Base-by-base conservation (phyloP, 768 basidiomycete genomes). In the Lepiota brunneoincarnata region DNA sequence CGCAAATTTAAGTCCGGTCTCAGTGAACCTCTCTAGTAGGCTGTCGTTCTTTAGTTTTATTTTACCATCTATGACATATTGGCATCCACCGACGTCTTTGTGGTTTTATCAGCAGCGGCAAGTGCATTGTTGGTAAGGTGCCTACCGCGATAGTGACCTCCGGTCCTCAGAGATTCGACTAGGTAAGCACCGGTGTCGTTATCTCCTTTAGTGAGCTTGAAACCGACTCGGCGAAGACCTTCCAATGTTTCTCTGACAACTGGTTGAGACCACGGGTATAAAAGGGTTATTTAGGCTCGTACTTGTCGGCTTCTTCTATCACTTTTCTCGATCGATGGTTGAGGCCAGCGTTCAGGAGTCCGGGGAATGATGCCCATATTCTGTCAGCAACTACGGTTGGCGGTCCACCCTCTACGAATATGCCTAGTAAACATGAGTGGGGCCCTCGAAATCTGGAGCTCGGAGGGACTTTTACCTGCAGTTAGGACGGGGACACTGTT, bases 31-130 rank as follows among this genome's bases (percentile, higher is more conserved):
- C 49, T 71, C 65, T 54, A 86, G 73, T 24, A 64, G 63, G 36
- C 69, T 66, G 37, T 81, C 81, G 63, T 75, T 81, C 69, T 86
- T 86, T 52, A 87, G 65, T 65, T 84, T 84, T 71, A 87, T 85
- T 63, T 84, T 81, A 15, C 84, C 83, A 52, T 84, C 81, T 24
- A 75, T 73, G 56, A 87, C 79, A 51, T 80, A 67, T 63, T 81
- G 73, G 54, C 77, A 77, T 2, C 77, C 78, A 17, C 83, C 83
- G 35, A 77, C 75, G 56, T 82, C 80, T 81, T 58, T 14, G 18
- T 17, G n/a, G 37, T 6, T 15, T 34, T 11, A 55, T 6, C n/a
- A 47, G 18, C 14, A 3, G 38, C 17, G 28, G 43, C 31, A 38
- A 18, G 6, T 6, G 10, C 24, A 28, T 17, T 17, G 15, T 18